Conservation (phyloP, 169 alveolate species). For the Eimeria acervulina region DNA sequence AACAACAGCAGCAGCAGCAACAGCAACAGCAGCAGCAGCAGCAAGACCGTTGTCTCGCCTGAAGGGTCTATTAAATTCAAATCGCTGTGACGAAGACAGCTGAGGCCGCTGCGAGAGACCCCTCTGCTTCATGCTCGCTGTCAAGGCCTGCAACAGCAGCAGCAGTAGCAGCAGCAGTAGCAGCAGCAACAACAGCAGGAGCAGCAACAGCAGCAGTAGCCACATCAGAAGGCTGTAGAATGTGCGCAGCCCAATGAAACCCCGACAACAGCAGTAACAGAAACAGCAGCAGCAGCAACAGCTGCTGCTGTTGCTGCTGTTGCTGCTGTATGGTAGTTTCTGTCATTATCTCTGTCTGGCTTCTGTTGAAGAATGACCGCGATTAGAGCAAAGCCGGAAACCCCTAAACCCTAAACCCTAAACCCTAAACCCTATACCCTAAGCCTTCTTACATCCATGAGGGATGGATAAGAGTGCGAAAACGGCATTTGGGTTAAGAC, state of each 20-base stretch:
- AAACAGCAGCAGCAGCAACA: not conserved
- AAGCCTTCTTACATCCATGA: too few species aligned
- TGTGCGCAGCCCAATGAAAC: not conserved
- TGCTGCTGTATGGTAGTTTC: too few species aligned
- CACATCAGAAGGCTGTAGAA: not conserved
- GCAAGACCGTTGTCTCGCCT: not conserved
- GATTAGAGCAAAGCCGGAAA: too few species aligned
- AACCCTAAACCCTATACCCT: too few species aligned
- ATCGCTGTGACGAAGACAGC: conserved; percentile 75
- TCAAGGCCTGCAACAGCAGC: conserved; percentile 50
- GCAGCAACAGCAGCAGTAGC: not conserved
- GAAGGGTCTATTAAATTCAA: conserved; percentile 77
- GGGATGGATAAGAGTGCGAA: too few species aligned
- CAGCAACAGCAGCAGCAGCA: not conserved
- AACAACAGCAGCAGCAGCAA: not conserved
- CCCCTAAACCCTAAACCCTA: too few species aligned
- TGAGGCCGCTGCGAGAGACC: conserved; percentile 82
- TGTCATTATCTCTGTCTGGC: too few species aligned
- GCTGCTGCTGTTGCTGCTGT: too few species aligned
- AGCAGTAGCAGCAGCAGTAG: conserved; percentile 45
- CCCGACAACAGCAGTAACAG: not conserved
- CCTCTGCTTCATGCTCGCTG: conserved; percentile 44
- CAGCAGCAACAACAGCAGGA: not conserved
- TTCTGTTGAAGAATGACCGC: too few species aligned
- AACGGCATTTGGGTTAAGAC: too few species aligned